Evolutionary conservation across 768 basidiomycete species (phyloP).

Genomic region (Hydnomerulius pinastri): DNA sequence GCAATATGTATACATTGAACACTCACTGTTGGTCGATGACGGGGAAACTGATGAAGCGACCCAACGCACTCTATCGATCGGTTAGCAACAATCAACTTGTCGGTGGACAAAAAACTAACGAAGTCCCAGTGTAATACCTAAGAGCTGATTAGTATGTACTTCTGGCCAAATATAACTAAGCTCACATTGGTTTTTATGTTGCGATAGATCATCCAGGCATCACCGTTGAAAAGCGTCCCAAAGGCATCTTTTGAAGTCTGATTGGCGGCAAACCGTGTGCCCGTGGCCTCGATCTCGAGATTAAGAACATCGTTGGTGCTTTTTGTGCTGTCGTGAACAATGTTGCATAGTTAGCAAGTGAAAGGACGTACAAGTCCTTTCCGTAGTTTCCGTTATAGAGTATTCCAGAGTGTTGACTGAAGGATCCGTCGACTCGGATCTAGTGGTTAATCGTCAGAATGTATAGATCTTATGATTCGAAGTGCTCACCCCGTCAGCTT

Average conservation of each 20-base stretch:
- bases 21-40: constrained; percentile 47
- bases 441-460: neutral
- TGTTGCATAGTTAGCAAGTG: no score
- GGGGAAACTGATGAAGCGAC: constrained; percentile 69
- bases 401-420: constrained; percentile 56
- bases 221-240: constrained; percentile 55
- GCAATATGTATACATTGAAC: neutral
- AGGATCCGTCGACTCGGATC: constrained; percentile 28
- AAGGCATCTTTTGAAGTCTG: constrained; percentile 47
- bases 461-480: neutral
- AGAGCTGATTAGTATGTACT: neutral
- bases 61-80: constrained; percentile 52
- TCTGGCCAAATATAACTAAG: neutral
- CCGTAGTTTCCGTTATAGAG: constrained; percentile 76
- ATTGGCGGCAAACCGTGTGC: constrained; percentile 56
- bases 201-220: constrained; percentile 70
- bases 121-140: constrained; percentile 67
- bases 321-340: neutral
- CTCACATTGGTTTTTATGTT: constrained; percentile 53
- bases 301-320: constrained; percentile 65
- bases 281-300: constrained; percentile 60
- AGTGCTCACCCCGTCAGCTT: constrained; percentile 60
- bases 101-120: constrained; percentile 40
- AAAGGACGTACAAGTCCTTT: constrained; percentile 42
- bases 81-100: neutral